phyloP scores from a whole-genome alignment of 108 stramenopile species.

The Cylindrotheca fusiformis region DNA sequence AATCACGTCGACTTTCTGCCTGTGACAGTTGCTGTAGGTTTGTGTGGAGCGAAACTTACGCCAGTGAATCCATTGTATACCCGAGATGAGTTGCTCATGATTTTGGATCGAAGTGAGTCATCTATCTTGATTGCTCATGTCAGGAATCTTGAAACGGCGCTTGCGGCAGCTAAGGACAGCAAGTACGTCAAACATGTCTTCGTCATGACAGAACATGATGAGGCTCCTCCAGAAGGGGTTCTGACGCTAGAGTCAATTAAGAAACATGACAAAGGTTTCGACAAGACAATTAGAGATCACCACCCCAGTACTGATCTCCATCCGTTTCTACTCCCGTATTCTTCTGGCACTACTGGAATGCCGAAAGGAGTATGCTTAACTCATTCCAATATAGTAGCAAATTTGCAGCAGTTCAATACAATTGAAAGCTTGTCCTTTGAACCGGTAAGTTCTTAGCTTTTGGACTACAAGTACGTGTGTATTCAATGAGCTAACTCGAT shows the following conservation, averaged over 20 bases:
- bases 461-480: neutral
- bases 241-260: conserved; percentile 44
- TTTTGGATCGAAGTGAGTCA: conserved; percentile 55
- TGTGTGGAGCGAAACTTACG: conserved; percentile 70
- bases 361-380: conserved; percentile 88
- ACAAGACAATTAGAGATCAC: conserved; percentile 34
- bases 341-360: conserved; percentile 89
- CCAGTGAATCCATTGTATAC: conserved; percentile 85
- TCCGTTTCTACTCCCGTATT: conserved; percentile 82
- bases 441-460: conserved; percentile 1
- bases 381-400: conserved; percentile 75
- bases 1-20: conserved; percentile 88
- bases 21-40: conserved; percentile 57
- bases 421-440: conserved; percentile 51
- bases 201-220: conserved; percentile 57
- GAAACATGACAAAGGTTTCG: conserved; percentile 21
- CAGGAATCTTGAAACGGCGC: conserved; percentile 53
- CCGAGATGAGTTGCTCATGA: conserved; percentile 44
- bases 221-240: conserved; percentile 44
- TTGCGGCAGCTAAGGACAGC: conserved; percentile 50
- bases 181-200: conserved; percentile 51
- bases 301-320: conserved; percentile 46
- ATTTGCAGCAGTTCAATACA: conserved; percentile 65
- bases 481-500: neutral
- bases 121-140: conserved; percentile 68